Percentiles rank a stretch among this genome's conserved stretches.
Evolutionary conservation across 345 rosid genomes (phyloP).

Genomic region (Salix koriyanagi): DNA sequence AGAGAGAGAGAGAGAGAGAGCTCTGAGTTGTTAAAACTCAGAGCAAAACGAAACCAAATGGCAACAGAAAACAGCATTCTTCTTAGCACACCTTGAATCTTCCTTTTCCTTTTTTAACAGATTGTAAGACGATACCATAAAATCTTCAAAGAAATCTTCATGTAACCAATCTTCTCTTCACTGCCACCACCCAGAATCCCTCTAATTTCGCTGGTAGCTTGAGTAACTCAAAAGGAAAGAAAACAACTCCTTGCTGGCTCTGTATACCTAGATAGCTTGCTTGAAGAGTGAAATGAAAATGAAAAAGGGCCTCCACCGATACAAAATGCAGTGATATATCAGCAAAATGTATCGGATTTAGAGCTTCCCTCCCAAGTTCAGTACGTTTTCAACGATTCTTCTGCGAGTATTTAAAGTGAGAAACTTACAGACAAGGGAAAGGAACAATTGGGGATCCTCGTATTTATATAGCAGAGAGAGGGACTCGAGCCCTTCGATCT

Average conservation of each 20-base stretch:
- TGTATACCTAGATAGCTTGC: neutral
- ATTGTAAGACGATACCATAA: neutral
- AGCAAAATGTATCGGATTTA: neutral
- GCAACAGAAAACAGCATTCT: neutral
- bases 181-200: neutral
- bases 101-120: neutral
- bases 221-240: neutral
- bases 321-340: neutral
- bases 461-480: constrained; percentile 36
- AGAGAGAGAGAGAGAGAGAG: neutral
- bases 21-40: neutral
- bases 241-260: neutral
- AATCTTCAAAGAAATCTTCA: neutral
- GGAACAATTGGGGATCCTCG: constrained; percentile 9
- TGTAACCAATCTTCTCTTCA: constrained; percentile 1
- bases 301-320: too few relatives aligned
- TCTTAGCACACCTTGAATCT: constrained; percentile 9
- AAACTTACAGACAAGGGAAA: constrained; percentile 26
- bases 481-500: constrained; percentile 35
- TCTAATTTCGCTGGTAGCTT: neutral
- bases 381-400: neutral
- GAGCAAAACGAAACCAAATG: neutral
- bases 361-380: neutral
- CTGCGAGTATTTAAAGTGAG: neutral
- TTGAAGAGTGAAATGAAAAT: neutral